These are phyloP conservation scores for Prosopis cineraria DNA, from an alignment of 306 rosid species.

Conservation along the genomic window DNA sequence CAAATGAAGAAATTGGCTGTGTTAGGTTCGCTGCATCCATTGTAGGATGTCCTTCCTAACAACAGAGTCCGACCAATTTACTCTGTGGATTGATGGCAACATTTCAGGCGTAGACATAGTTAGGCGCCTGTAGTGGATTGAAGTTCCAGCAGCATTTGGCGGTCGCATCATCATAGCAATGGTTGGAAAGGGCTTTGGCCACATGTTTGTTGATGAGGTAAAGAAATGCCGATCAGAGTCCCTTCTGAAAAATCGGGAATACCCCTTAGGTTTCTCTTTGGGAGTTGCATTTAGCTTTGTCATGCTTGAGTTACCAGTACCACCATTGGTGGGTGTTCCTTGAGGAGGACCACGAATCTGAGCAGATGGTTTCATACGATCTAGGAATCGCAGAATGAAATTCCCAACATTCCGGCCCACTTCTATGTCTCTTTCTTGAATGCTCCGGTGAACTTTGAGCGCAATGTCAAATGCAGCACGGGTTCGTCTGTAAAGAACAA, in stretches of 20 bases:
- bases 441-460: constrained; percentile 62
- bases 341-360: constrained; percentile 57
- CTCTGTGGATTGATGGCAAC: constrained; percentile 36
- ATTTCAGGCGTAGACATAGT: constrained; percentile 33
- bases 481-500: constrained; percentile 59
- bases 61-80: constrained; percentile 53
- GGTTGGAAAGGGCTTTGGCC: constrained; percentile 54
- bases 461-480: constrained; percentile 74
- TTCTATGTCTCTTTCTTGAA: constrained; percentile 88
- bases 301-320: constrained; percentile 36
- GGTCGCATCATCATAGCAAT: constrained; percentile 63
- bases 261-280: constrained; percentile 44
- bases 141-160: constrained; percentile 58
- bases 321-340: constrained; percentile 25
- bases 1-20: background rate
- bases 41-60: constrained; percentile 72
- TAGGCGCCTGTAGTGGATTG: constrained; percentile 59
- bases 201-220: constrained; percentile 46
- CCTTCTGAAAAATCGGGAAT: constrained; percentile 41
- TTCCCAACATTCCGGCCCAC: constrained; percentile 86
- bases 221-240: constrained; percentile 68
- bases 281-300: constrained; percentile 44
- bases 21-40: constrained; percentile 67
- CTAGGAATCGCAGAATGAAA: constrained; percentile 71
- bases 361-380: constrained; percentile 84